A percentile compares a stretch with the other conserved stretches of the same genome.
phyloP scores from a whole-genome alignment of 2,329 filamentous ascomycete genomes.

The Bipolaris oryzae region DNA sequence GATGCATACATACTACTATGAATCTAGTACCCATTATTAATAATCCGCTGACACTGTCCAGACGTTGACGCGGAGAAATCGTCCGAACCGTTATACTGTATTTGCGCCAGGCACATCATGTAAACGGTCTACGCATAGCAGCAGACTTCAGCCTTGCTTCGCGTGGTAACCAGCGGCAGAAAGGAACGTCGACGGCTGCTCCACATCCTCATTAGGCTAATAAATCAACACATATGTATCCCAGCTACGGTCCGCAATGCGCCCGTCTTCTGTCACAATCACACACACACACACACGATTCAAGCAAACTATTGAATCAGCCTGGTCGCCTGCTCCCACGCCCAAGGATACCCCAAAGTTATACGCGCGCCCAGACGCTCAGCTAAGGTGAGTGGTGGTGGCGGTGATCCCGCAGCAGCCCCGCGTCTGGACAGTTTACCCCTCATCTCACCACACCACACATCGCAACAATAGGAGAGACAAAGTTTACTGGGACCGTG shows the following conservation, averaged over 20 bases:
- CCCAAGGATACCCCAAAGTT: not conserved
- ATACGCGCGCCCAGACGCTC: slow-evolving; percentile 3
- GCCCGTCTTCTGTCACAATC: slow-evolving; percentile 2
- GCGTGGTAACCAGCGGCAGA: slow-evolving; percentile 19
- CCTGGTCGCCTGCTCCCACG: not conserved
- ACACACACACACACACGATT: not conserved
- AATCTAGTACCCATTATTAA: not conserved
- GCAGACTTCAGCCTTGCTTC: slow-evolving; percentile 16
- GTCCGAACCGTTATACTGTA: slow-evolving; percentile 19
- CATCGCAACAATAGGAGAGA: not conserved
- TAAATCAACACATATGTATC: slow-evolving; percentile 19
- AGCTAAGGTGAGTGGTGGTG: slow-evolving; percentile 26
- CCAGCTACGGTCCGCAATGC: slow-evolving; percentile 4
- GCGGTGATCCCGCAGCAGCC: slow-evolving; percentile 18
- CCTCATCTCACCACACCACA: slow-evolving; percentile 19
- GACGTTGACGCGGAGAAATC: not conserved
- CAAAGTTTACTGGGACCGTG: slow-evolving; percentile 1
- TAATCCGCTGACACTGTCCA: slow-evolving; percentile 2
- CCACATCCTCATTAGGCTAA: slow-evolving; percentile 44
- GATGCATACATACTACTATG: no score
- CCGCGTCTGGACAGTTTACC: slow-evolving; percentile 21
- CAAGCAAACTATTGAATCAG: slow-evolving; percentile 3
- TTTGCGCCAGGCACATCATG: slow-evolving; percentile 20
- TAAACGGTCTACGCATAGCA: slow-evolving; percentile 4
- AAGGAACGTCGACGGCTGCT: slow-evolving; percentile 10